A percentile compares a stretch with the other conserved stretches of the same genome.
These are phyloP conservation scores for Starmerella sp. DNA, from an alignment of 805 yeast genomes.

Conservation along the genomic window DNA sequence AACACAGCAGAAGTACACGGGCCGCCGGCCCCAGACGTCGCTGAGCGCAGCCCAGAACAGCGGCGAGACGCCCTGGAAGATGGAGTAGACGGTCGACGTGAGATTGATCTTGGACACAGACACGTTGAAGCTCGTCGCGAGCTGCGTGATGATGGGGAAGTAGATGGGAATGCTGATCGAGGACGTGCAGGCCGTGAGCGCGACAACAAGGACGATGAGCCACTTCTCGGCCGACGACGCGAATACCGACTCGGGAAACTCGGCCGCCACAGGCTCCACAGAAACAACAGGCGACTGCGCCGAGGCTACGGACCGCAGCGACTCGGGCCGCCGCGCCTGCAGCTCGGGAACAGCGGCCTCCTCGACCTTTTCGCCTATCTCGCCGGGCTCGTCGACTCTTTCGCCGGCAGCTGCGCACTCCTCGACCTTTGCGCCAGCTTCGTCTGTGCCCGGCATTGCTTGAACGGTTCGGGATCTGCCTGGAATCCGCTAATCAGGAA, in stretches of 20 bases:
- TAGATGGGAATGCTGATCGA: slow-evolving; percentile 67
- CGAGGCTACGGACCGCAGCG: no score
- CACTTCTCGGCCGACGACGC: slow-evolving; percentile 11
- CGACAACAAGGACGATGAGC: slow-evolving; percentile 11
- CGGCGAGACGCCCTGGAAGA: slow-evolving; percentile 71
- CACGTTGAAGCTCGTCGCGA: slow-evolving; percentile 45
- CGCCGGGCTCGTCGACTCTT: no score
- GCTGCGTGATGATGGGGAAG: slow-evolving; percentile 59
- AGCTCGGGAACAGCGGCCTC: no score
- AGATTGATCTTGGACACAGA: slow-evolving; percentile 50
- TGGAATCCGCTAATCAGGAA: no score
- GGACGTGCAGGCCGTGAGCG: slow-evolving; percentile 31
- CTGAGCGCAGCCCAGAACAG: slow-evolving; percentile 56
- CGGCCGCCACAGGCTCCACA: neutral
- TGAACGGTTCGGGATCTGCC: no score
- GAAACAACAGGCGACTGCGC: neutral
- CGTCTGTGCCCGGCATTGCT: no score
- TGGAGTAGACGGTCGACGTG: slow-evolving; percentile 63
- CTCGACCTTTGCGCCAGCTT: no score
- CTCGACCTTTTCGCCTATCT: no score
- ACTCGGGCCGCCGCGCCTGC: no score
- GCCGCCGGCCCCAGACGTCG: slow-evolving; percentile 64
- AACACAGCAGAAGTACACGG: slow-evolving; percentile 46
- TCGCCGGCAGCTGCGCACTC: no score
- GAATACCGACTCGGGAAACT: slow-evolving; percentile 14